Percentiles rank a stretch among this genome's conserved stretches.
These are phyloP conservation scores for Tardiomyces depauwii DNA, from an alignment of 1,139 yeast species.

Conservation along the genomic window DNA sequence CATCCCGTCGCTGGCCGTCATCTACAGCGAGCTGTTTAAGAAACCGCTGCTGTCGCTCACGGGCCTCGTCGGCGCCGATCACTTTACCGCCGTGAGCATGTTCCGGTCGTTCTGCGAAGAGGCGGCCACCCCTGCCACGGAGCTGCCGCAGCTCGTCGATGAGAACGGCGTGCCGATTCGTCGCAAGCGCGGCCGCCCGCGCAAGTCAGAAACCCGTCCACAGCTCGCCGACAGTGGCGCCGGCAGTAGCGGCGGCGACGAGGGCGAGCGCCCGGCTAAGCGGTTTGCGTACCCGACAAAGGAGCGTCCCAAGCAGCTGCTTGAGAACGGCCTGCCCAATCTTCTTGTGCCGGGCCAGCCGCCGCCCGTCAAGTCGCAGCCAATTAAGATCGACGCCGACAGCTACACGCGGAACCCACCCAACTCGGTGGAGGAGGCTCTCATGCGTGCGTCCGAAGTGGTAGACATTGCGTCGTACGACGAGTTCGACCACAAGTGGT, in stretches of 20 bases:
- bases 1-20: not conserved
- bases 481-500: not conserved
- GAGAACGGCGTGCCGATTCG: not conserved
- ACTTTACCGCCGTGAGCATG: not conserved
- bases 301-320: not conserved
- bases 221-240: not conserved
- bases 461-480: not conserved
- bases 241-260: not conserved
- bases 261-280: not conserved
- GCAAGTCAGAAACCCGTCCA: not conserved
- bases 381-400: not conserved
- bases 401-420: not conserved
- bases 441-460: not conserved
- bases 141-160: not conserved
- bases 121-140: not conserved
- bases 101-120: not conserved
- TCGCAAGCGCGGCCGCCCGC: not conserved
- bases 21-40: not conserved
- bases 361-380: not conserved
- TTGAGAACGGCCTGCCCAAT: not conserved
- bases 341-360: not conserved
- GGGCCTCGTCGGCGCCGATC: not conserved
- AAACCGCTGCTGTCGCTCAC: not conserved
- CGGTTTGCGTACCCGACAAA: not conserved
- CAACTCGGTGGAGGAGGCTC: not conserved